Evolutionary conservation across 352 stramenopile genomes (phyloP), one percentile per base, ranked within the genome.

Genomic region (Elongisporangium undulatum): DNA sequence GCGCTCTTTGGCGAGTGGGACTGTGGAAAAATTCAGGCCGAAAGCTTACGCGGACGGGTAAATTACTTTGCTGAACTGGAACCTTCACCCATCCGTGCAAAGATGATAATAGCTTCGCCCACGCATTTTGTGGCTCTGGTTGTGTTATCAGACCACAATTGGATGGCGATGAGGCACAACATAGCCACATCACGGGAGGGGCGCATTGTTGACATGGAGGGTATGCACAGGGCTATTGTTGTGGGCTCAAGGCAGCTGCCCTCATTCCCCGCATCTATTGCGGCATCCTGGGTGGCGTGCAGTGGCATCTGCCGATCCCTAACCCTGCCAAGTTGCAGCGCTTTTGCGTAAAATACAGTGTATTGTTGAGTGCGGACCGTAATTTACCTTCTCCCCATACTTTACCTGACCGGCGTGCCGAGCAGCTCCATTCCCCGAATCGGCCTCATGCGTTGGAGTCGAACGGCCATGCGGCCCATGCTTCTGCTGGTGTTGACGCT

Each of bases 401-500:
- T 45, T 45, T 45, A 17, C 34, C 34, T 45, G 34, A 45, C 34
- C 34, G 34, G 10, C 13, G 34, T 45, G 34, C 34, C 26, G 26
- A 38, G 26, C 26, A 38, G 26, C 26, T 38, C 26, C 34, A 45
- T 45, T 45, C 34, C 34, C 34, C 34, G 10, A 45, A 45, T 45
- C 10, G 34, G 13, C 34, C 34, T 45, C 34, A 45, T 45, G 10
- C 34, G 34, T 17, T 45, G 34, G 34, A 53, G 49, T 53, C 20
- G 6, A 6, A 53, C 7, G 49, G 26, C 22, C 6, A 49, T 22
- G n/a, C 45, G 41, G 49, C n/a, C 9, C 23, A 38, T 48, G 41
- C 24, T 62, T 56, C 34, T 74, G 51, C 8, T 68, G 52, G 13
- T 63, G 52, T 20, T 80, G 48, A 45, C 66, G 54, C 34, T 86